Conservation (phyloP, 169 alveolate species). For the Plasmodium reichenowi region DNA sequence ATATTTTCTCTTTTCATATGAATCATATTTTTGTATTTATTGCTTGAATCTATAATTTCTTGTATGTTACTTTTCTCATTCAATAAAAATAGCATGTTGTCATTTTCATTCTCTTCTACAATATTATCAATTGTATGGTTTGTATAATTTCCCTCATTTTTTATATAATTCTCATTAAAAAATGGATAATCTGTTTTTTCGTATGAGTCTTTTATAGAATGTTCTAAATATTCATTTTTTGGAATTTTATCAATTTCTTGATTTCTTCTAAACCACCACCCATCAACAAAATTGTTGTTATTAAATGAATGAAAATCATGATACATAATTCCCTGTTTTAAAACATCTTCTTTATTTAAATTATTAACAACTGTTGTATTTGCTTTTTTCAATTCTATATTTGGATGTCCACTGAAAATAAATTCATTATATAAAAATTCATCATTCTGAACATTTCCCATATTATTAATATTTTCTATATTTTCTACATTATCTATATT, state of each 20-base stretch:
- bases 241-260: constrained; percentile 7
- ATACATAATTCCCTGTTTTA: constrained; percentile 9
- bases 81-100: background rate
- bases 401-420: background rate
- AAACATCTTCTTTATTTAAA: constrained; percentile 9
- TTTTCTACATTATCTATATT: background rate
- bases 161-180: too few species aligned
- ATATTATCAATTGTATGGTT: background rate
- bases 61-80: background rate
- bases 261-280: constrained; percentile 2
- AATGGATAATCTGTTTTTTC: background rate
- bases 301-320: constrained; percentile 46
- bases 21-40: background rate
- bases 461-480: background rate
- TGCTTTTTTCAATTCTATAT: constrained; percentile 43
- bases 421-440: background rate
- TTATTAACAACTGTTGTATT: constrained; percentile 7
- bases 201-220: background rate
- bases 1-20: too few species aligned
- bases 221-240: constrained; percentile 9
- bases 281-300: background rate
- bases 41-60: background rate
- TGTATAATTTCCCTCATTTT: too few species aligned
- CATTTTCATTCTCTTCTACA: constrained; percentile 1
- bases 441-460: background rate